Conservation (phyloP, 176 grass and related monocot genomes). For the Eleusine indica region DNA sequence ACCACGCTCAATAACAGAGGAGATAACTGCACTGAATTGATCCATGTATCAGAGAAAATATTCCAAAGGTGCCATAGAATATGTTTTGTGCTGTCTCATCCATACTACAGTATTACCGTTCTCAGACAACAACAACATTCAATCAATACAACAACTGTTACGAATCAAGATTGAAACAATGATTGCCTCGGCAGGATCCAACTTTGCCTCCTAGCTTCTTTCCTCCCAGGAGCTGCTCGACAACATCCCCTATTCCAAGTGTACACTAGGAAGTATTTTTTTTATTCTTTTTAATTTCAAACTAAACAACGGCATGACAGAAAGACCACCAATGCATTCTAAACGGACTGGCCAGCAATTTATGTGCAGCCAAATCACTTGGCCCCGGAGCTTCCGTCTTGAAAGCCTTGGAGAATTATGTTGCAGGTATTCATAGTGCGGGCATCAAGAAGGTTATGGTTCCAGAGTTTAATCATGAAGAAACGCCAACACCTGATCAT, state of each 20-base stretch:
- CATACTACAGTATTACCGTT: not conserved
- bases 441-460: conserved; percentile 91
- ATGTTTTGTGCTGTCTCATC: not conserved
- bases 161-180: conserved; percentile 21
- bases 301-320: not conserved
- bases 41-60: not conserved
- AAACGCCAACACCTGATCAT: conserved; percentile 81
- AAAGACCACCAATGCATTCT: not conserved
- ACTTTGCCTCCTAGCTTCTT: not conserved
- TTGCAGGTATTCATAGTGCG: conserved; percentile 84
- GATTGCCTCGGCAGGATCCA: not conserved
- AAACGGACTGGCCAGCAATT: not conserved
- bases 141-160: not conserved
- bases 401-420: conserved; percentile 72
- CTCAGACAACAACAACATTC: not conserved
- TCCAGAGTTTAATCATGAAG: conserved; percentile 99
- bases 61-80: no score
- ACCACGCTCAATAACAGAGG: not conserved
- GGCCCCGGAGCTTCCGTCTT: conserved; percentile 43
- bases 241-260: not conserved
- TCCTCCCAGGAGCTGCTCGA: not conserved
- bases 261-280: not conserved
- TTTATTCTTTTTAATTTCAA: not conserved
- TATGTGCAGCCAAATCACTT: conserved; percentile 43
- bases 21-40: not conserved